Conservation (phyloP, 305 asterid genomes). For the Ilex paraguariensis region DNA sequence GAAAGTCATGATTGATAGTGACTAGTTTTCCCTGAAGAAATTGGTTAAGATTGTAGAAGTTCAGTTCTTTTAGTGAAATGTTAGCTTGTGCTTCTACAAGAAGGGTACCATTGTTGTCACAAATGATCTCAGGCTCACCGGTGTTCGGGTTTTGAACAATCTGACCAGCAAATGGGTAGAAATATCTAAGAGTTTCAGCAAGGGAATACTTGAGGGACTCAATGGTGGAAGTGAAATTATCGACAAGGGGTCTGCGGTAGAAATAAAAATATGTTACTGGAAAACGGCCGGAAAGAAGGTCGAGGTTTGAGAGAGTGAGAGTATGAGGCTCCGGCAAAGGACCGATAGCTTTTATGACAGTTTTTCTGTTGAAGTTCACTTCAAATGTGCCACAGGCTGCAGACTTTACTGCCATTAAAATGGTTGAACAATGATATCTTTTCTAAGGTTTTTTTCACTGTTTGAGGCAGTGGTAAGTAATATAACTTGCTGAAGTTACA, state of each 20-base stretch:
- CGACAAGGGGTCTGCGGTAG: constrained; percentile 15
- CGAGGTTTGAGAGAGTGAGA: constrained; percentile 54
- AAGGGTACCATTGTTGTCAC: constrained; percentile 44
- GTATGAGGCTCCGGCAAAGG: constrained; percentile 22
- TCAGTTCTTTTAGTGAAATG: constrained; percentile 26
- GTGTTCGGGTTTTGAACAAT: constrained; percentile 32
- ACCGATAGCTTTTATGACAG: constrained; percentile 31
- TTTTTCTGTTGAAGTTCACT: constrained; percentile 25
- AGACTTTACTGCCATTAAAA: constrained; percentile 13
- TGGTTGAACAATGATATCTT: too few relatives aligned
- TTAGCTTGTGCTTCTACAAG: constrained; percentile 37
- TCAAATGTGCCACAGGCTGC: constrained; percentile 17
- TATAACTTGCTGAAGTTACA: too few relatives aligned
- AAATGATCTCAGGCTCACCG: constrained; percentile 45
- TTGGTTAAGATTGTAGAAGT: constrained; percentile 37
- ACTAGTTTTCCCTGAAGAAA: constrained; percentile 35
- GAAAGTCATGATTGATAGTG: constrained; percentile 18
- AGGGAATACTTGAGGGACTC: constrained; percentile 35
- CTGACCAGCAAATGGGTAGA: constrained; percentile 53
- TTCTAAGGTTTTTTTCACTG: neutral
- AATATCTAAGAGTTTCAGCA: constrained; percentile 33
- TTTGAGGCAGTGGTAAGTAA: too few relatives aligned
- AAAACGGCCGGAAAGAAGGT: constrained; percentile 53
- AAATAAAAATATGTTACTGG: constrained; percentile 55
- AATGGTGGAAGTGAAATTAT: neutral